Base-by-base conservation (phyloP, 345 rosid genomes). In the Carallia pectinifolia region DNA sequence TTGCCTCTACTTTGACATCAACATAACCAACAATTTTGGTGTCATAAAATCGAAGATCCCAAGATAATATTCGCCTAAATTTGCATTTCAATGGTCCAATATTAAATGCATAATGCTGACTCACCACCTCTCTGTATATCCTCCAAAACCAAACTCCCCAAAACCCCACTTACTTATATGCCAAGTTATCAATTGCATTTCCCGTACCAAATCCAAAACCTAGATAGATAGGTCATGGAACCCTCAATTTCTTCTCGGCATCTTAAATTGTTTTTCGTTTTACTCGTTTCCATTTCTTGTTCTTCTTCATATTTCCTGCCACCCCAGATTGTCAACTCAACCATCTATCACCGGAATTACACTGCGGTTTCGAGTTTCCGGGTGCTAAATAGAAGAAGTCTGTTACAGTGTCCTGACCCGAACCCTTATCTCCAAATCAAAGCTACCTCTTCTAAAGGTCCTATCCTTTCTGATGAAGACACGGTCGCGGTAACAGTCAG, bases 291-390 rank as follows among this genome's bases (percentile, higher is more conserved):
- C 65, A 17, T 65, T 52, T 40, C 63, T 39, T 31, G 66, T 0
- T 64, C 70, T 27, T 56, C 65, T 12, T 76, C 79, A 0, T 70
- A 61, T 15, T 13, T 18, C 1, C 53, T 89, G 76, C 89, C 76
- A 31, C 87, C 88, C 0, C 23, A 39, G 53, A 77, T 71, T 10
- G 71, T 39, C 5, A 31, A 67, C 34, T 86, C 94, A 0, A 53
- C 68, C 0, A 7, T 23, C 0, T 62, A 66, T 15, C 94, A 89
- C 66, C 67, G 37, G 1, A 77, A 82, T 58, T 30, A 82, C 65
- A 89, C 95, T 0, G 91, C 74, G 1, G 71, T 87, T 47, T 84
- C 89, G 1, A 80, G 76, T 27, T 89, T 87, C 56, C 75, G 91
- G 29, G 68, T 89, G 5, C 6, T 89, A 0, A 89, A 89, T 19